These are phyloP conservation scores for Pseudogymnoascus sp. DNA, from an alignment of 2,329 filamentous ascomycete genomes.

Conservation along the genomic window DNA sequence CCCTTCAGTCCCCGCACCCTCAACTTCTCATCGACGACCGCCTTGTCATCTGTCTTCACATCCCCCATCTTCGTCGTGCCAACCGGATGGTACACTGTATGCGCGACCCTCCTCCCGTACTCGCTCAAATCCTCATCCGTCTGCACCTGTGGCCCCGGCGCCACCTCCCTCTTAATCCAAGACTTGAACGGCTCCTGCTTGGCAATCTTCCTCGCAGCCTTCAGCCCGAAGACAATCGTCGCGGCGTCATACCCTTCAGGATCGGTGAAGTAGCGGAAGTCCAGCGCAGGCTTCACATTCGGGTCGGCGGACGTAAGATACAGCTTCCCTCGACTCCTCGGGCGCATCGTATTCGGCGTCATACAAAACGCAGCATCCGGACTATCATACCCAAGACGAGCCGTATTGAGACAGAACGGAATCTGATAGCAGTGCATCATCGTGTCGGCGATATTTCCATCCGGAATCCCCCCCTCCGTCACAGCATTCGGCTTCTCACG, in stretches of 20 bases:
- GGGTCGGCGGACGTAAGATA: conserved; percentile 45
- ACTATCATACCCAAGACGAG: conserved; percentile 60
- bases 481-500: conserved; percentile 63
- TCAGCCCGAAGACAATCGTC: conserved; percentile 36
- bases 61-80: conserved; percentile 90
- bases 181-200: conserved; percentile 33
- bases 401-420: conserved; percentile 81
- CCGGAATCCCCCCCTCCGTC: conserved; percentile 41
- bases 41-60: conserved; percentile 56
- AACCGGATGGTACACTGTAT: conserved; percentile 85
- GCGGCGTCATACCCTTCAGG: conserved; percentile 49
- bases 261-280: conserved; percentile 48
- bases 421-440: conserved; percentile 99
- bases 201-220: conserved; percentile 29
- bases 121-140: conserved; percentile 74
- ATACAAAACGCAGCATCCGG: conserved; percentile 46
- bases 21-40: conserved; percentile 72
- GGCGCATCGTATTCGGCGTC: conserved; percentile 52
- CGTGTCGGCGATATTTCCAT: conserved; percentile 72
- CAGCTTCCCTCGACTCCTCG: conserved; percentile 51
- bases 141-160: conserved; percentile 38
- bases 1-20: conserved; percentile 65
- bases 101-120: conserved; percentile 73
- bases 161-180: conserved; percentile 35
- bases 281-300: conserved; percentile 40